Evolutionary conservation across 2,329 filamentous ascomycete species (phyloP).

Genomic region (Septoria linicola): DNA sequence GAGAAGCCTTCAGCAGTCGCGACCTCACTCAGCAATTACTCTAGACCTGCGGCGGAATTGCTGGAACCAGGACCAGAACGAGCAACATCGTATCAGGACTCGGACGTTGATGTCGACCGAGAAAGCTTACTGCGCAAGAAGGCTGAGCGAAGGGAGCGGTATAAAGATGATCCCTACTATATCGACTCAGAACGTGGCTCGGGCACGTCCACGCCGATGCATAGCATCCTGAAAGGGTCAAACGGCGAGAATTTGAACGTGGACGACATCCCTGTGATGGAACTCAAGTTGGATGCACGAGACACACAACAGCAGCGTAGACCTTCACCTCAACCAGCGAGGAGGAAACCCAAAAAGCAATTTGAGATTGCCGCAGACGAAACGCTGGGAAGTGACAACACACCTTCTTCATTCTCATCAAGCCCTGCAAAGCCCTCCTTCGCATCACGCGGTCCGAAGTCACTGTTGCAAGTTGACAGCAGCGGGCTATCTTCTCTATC

Average conservation of each 20-base stretch:
- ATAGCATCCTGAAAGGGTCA: conserved; percentile 65
- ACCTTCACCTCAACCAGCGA: conserved; percentile 20
- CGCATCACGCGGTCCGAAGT: conserved; percentile 54
- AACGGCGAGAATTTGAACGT: conserved; percentile 83
- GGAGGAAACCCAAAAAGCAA: conserved; percentile 37
- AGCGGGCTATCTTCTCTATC: conserved; percentile 73
- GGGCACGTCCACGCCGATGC: conserved; percentile 71
- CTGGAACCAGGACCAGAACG: conserved; percentile 40
- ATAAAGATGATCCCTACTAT: conserved; percentile 94
- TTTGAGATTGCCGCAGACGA: conserved; percentile 51
- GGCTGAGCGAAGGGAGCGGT: conserved; percentile 74
- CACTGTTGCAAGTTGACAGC: conserved; percentile 80
- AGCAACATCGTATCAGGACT: conserved; percentile 47
- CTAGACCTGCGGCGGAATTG: conserved; percentile 44
- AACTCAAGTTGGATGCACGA: conserved; percentile 67
- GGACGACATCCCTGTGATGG: conserved; percentile 93
- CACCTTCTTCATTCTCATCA: conserved; percentile 17
- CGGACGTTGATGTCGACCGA: conserved; percentile 61
- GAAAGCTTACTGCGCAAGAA: conserved; percentile 73
- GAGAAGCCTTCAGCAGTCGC: conserved; percentile 38
- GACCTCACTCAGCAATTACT: conserved; percentile 15
- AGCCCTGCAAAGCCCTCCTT: conserved; percentile 35
- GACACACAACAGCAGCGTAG: conserved; percentile 17
- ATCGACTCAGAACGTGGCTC: conserved; percentile 58
- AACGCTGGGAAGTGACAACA: conserved; percentile 43